Evolutionary conservation across 1,139 yeast species (phyloP).

Genomic region (Taphrina betulina): DNA sequence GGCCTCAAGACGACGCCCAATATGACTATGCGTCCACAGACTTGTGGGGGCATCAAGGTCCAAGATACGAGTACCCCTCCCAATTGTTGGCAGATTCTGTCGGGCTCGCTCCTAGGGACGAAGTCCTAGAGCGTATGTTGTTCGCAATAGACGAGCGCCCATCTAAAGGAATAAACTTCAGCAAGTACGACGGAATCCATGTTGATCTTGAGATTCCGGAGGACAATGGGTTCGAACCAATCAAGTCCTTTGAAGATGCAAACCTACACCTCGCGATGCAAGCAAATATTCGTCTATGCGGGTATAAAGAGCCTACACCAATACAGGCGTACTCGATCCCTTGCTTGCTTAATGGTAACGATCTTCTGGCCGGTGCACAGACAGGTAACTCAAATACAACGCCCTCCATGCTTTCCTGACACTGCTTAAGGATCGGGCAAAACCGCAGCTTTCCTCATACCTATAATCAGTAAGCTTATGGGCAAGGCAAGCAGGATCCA

Average conservation of each 20-base stretch:
- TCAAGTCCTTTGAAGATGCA: not conserved
- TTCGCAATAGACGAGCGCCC: not conserved
- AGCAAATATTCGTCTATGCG: slow-evolving; percentile 2
- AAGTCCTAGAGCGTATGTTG: not conserved
- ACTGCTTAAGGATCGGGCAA: slow-evolving; percentile 64
- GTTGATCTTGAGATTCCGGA: not conserved
- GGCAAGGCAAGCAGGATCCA: slow-evolving; percentile 2
- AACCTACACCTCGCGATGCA: slow-evolving; percentile 1
- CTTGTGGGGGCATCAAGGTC: not conserved
- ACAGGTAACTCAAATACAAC: slow-evolving; percentile 50
- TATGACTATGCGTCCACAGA: too few species aligned
- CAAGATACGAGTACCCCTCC: not conserved
- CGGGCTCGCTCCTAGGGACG: not conserved
- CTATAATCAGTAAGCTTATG: slow-evolving; percentile 59
- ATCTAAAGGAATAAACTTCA: not conserved
- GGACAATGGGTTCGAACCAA: not conserved
- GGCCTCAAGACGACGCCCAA: not conserved
- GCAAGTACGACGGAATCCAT: not conserved
- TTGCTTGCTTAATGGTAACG: slow-evolving; percentile 60
- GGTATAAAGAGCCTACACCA: slow-evolving; percentile 66
- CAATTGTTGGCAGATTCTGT: not conserved
- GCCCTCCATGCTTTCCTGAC: not conserved
- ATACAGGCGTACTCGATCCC: slow-evolving; percentile 89
- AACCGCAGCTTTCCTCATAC: slow-evolving; percentile 81
- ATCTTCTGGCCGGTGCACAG: slow-evolving; percentile 84